Evolutionary conservation across 2,329 filamentous ascomycete genomes (phyloP), one percentile per base, ranked within the genome.

Genomic region (Gaeumannomyces sp.): DNA sequence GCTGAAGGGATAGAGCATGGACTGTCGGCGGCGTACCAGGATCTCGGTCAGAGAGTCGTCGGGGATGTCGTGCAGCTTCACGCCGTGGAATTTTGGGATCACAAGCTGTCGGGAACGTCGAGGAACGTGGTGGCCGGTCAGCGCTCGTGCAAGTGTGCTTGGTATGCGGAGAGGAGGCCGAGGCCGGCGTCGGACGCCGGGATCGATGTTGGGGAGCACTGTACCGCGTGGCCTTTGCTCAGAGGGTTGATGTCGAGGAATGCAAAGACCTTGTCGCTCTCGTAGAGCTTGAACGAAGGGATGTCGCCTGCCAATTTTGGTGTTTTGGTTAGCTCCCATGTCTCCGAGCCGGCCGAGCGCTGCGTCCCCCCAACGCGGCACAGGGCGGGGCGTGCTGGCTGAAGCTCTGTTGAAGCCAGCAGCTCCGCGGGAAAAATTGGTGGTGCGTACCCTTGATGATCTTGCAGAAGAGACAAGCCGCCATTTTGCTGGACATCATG

Each of bases 191-290:
- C 28, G 13, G 10, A 27, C 25, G 25, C 8, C 58, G 16, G n/a
- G 38, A 45, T 45, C 38, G 13, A 53, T 4, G 29, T 22, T 28
- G n/a, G 59, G 58, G 38, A 58, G 61, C 4, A 38, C 77, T 87
- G 72, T 83, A 97, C 94, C 69, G 93, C 91, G 74, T 99, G 95
- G 65, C 95, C 95, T 73, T 85, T 85, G 77, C 89, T 92, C 28
- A 98, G 81, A 4, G 95, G 95, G 69, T 92, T 89, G 78, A 99
- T 97, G 77, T 99, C 95, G 70, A 99, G 89, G 77, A 99, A 99
- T 13, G 95, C 95, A 68, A 97, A 83, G 60, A 94, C 91, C 81
- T 94, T 97, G 53, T 96, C 91, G 72, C 86, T 95, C 80, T 99
- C 95, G 75, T 92, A 93, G 78, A 99, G 88, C 85, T 97, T 99